Evolutionary conservation across 2,329 filamentous ascomycete species (phyloP), one percentile per base, ranked within the genome.

Genomic region (Aspergillus pseudoviridinutans): DNA sequence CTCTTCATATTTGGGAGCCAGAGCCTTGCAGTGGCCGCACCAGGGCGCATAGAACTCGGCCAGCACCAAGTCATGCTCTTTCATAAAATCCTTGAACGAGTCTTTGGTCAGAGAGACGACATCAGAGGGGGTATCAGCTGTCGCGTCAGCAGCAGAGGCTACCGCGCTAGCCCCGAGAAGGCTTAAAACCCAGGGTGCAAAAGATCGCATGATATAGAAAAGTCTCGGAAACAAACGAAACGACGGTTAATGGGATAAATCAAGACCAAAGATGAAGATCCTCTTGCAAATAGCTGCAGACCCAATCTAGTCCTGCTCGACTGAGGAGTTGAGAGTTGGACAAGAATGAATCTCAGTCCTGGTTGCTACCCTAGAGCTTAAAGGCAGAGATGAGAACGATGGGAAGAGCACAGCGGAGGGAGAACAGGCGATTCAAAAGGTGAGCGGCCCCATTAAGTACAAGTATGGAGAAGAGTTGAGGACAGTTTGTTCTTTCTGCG

Each of bases 1-100:
- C 56, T 76, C 71, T 61, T 81, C 79, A 60, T 81, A 80, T 63
- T 81, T 79, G 27, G 79, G 78, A 35, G 78, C 94, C 66, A 99
- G 90, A 60, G 93, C 93, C 84, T 99, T 97, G 89, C 93, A 97
- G 84, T 97, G 93, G 65, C 92, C 93, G 68, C 90, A 96, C 92
- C 93, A 96, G 68, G 93, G 92, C 66, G 93, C 93, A 76, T 91
- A 97, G 86, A 97, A 99, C 81, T 99, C 92, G 68, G 92, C 92
- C 61, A 99, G 87, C 55, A 97, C 93, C 57, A 99, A 84, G 68
- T 91, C 87, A 76, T 97, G 89, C 68, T 86, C 79, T 75, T 88
- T 88, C 73, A 99, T 81, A 77, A 97, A 99, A 60, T 87, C 84
- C 66, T 89, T 84, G 76, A 99, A 99, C 64, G 84, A 91, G 72